A percentile compares a stretch with the other conserved stretches of the same genome.
Conservation (phyloP, 164 flowering plant genomes). For the Stephania japonica region DNA sequence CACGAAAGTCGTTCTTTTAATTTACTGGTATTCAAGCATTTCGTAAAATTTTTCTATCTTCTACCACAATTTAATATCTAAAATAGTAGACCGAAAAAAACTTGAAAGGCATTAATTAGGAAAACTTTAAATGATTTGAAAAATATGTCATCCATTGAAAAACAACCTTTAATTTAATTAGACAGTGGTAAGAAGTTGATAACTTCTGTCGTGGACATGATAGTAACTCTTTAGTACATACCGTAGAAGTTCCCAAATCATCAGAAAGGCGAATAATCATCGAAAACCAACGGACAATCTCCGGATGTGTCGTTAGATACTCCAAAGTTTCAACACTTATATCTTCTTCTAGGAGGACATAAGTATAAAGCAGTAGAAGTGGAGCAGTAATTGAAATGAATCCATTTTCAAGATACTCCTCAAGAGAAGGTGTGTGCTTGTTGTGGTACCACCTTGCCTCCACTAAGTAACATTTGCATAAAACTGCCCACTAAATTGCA, state of each 20-base stretch:
- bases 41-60: too few species aligned
- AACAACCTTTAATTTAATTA: too few species aligned
- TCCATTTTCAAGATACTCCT: slow-evolving; percentile 43
- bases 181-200: too few species aligned
- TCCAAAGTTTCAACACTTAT: slow-evolving; percentile 4
- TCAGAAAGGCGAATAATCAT: slow-evolving; percentile 30
- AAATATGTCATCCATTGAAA: too few species aligned
- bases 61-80: too few species aligned
- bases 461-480: slow-evolving; percentile 31
- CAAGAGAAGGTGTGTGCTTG: slow-evolving; percentile 27
- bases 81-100: too few species aligned
- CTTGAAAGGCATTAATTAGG: too few species aligned
- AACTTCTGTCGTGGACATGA: too few species aligned
- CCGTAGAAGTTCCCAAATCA: slow-evolving; percentile 37
- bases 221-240: slow-evolving; percentile 8
- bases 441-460: slow-evolving; percentile 41
- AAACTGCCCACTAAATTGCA: slow-evolving; percentile 39
- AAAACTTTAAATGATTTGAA: too few species aligned
- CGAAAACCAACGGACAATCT: slow-evolving; percentile 25
- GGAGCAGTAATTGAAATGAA: slow-evolving; percentile 30
- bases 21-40: not conserved
- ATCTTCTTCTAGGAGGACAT: slow-evolving; percentile 16
- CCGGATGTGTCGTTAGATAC: slow-evolving; percentile 10
- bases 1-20: too few species aligned
- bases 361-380: slow-evolving; percentile 20